Base-by-base conservation (phyloP, 352 stramenopile genomes). In the Phytophthora sp. region DNA sequence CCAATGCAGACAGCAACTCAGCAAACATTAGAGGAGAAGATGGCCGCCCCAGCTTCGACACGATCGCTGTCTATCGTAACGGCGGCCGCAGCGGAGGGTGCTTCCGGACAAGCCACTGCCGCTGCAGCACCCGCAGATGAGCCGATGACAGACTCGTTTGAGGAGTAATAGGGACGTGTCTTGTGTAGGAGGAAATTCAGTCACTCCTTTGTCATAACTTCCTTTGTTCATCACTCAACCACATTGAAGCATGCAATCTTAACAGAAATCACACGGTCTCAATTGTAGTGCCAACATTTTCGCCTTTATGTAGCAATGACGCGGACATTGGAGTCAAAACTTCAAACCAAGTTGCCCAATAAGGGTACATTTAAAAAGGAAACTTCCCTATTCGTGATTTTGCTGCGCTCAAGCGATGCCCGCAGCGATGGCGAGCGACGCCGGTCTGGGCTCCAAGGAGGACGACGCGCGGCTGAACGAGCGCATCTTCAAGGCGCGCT, bases 391-490 rank as follows among this genome's bases (percentile, higher is more conserved):
- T 59, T 36, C 45, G 53, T 64, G 47, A 66, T 49, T 59, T 65
- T 66, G 38, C n/a, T 31, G 21, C 50, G 20, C 59, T 30, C 24
- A 47, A 45, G 5, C 27, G 27, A 76, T 76, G 63, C 64, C 61
- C 35, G 61, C 57, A 29, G 54, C 54, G 2, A 42, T 71, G 47
- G 33, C 69, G 35, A 74, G 61, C 46, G 50, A 77, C 36, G 56
- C 57, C 21, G 65, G 56, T 20, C 33, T 76, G 21, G 57, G 63
- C 39, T 73, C 63, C 33, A 66, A 66, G 29, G 77, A 84, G 29
- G 69, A 84, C 56, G 78, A 87, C 52, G 76, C 71, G 52, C 65
- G 62, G 13, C 66, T 87, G 53, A 83, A 87, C 61, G 78, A 79
- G 44, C 76, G 77, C 61, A 82, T 87, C 63, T 74, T 63, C 50